phyloP scores from a whole-genome alignment of 208 protist genomes.

The Plasmodiophora brassicae region DNA sequence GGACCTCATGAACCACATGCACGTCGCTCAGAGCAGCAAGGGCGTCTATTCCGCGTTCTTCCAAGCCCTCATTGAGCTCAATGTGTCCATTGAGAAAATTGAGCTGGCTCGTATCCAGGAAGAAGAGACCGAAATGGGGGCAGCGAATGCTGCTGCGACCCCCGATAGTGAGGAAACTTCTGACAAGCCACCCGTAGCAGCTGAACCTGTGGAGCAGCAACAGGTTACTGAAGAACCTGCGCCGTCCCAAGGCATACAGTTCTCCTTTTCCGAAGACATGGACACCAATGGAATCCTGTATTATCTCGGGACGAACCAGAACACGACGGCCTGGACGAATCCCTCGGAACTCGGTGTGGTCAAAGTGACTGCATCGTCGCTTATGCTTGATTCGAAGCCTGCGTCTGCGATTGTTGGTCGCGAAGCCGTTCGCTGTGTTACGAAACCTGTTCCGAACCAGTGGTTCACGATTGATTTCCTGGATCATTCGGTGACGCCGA shows the following conservation, averaged over 20 bases:
- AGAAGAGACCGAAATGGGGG: neutral
- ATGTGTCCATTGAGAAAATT: slow-evolving; percentile 37
- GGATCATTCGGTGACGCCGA: slow-evolving; percentile 6
- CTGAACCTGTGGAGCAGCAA: neutral
- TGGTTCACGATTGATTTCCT: slow-evolving; percentile 49
- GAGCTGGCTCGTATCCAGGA: neutral
- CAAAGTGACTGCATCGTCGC: slow-evolving; percentile 41
- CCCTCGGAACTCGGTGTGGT: neutral
- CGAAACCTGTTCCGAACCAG: slow-evolving; percentile 27
- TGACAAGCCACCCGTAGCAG: no score
- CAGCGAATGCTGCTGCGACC: neutral
- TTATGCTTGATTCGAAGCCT: slow-evolving; percentile 35
- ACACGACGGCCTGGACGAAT: neutral
- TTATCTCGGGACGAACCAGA: slow-evolving; percentile 44
- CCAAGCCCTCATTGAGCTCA: slow-evolving; percentile 41
- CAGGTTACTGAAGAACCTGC: neutral
- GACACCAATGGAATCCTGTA: slow-evolving; percentile 45
- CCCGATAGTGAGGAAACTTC: neutral
- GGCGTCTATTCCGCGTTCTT: slow-evolving; percentile 33
- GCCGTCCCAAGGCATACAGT: neutral
- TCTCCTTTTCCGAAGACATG: slow-evolving; percentile 38
- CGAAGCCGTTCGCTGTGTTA: neutral
- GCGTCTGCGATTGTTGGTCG: slow-evolving; percentile 25
- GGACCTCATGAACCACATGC: slow-evolving; percentile 41
- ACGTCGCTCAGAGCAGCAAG: slow-evolving; percentile 32